Percentiles rank a stretch among this genome's conserved stretches.
These are phyloP conservation scores for Aspergillus pseudoterreus DNA, from an alignment of 2,329 filamentous ascomycete species.

Conservation along the genomic window DNA sequence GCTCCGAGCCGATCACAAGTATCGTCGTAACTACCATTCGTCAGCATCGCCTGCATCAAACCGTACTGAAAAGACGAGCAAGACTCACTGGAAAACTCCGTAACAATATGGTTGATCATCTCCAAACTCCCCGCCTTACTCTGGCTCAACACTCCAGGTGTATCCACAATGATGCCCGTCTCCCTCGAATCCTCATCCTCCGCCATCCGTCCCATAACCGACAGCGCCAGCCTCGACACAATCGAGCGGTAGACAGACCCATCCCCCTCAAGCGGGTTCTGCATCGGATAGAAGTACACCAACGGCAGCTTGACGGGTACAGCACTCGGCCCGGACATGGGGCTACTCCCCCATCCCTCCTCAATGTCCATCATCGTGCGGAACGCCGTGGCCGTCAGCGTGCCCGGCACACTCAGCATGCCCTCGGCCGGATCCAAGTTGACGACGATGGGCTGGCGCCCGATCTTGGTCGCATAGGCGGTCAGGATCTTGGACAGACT, in stretches of 20 bases:
- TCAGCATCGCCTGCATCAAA: background rate
- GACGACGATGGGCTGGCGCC: constrained; percentile 72
- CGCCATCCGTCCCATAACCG: constrained; percentile 70
- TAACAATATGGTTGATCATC: constrained; percentile 73
- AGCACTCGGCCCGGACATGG: constrained; percentile 82
- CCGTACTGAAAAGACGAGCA: background rate
- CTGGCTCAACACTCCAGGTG: constrained; percentile 64
- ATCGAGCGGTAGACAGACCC: constrained; percentile 69
- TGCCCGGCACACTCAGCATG: constrained; percentile 73
- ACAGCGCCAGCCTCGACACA: constrained; percentile 71
- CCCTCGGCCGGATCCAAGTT: constrained; percentile 82
- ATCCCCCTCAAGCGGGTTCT: constrained; percentile 66
- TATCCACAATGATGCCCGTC: constrained; percentile 82
- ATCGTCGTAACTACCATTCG: constrained; percentile 66
- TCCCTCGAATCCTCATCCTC: constrained; percentile 69
- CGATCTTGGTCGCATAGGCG: constrained; percentile 72
- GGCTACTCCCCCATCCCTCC: constrained; percentile 83
- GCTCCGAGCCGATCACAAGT: constrained; percentile 74
- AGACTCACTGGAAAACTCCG: constrained; percentile 59
- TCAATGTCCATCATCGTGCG: constrained; percentile 84
- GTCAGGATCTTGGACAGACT: constrained; percentile 72
- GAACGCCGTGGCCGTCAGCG: constrained; percentile 80
- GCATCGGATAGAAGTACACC: constrained; percentile 81
- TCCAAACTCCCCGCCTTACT: constrained; percentile 66
- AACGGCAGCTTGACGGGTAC: constrained; percentile 89